Conservation (phyloP, 192 early-diverging fungal genomes). For the Coemansia sp. region DNA sequence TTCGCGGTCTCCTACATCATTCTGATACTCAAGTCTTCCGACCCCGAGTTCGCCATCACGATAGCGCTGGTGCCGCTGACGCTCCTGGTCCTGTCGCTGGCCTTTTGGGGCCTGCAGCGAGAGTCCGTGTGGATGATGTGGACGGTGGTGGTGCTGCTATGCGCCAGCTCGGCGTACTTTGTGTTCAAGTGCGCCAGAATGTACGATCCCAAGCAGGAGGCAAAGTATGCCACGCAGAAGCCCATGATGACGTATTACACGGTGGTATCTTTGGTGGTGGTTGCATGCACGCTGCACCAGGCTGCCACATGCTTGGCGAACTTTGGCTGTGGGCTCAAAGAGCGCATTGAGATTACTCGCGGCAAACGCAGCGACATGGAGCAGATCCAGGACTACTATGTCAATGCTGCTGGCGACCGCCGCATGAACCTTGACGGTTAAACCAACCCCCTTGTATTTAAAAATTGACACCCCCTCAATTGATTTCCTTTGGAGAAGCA, state of each 20-base stretch:
- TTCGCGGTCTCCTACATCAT: conserved; percentile 60
- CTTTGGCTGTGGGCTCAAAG: conserved; percentile 53
- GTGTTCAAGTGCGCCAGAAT: conserved; percentile 52
- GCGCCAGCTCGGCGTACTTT: conserved; percentile 49
- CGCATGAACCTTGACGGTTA: conserved; percentile 52
- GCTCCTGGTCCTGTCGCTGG: conserved; percentile 43
- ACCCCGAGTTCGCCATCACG: conserved; percentile 53
- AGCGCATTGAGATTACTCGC: conserved; percentile 49
- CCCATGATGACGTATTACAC: conserved; percentile 56
- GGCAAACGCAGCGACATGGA: conserved; percentile 56
- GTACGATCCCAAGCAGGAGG: conserved; percentile 51
- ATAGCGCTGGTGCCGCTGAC: conserved; percentile 49
- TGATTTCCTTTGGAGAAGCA: too few relatives aligned
- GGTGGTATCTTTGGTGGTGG: conserved; percentile 33
- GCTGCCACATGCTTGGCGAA: conserved; percentile 39
- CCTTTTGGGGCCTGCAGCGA: conserved; percentile 47
- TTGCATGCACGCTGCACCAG: conserved; percentile 47
- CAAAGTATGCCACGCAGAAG: conserved; percentile 38
- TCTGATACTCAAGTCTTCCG: conserved; percentile 54
- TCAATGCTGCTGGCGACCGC: conserved; percentile 51
- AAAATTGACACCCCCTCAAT: too few relatives aligned
- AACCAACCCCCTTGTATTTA: too few relatives aligned
- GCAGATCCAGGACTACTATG: conserved; percentile 54
- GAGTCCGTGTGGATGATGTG: conserved; percentile 43
- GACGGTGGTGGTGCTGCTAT: conserved; percentile 42